Percentiles rank a stretch among this genome's conserved stretches.
phyloP scores from a whole-genome alignment of 495 filamentous ascomycete species.

The Aspergillus haitiensis region DNA sequence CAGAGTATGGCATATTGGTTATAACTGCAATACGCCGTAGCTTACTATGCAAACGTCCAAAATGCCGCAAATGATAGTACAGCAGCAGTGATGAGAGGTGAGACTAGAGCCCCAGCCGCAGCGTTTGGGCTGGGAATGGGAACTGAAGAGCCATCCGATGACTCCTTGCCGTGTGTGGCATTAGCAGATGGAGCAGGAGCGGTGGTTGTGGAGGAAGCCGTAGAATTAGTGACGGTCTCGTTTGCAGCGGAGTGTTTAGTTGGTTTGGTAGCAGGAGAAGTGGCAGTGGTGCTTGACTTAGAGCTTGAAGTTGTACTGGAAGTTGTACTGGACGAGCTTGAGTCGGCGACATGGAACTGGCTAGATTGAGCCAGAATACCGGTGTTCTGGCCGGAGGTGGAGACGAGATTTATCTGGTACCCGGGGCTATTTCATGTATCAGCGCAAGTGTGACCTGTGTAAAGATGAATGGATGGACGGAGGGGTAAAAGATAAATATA shows the following conservation, averaged over 20 bases:
- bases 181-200: no score
- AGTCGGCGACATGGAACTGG: conserved; percentile 39
- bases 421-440: conserved; percentile 25
- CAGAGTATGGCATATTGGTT: not conserved
- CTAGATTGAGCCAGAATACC: conserved; percentile 45
- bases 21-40: not conserved
- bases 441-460: conserved; percentile 1
- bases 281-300: conserved; percentile 16
- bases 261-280: not conserved
- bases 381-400: conserved; percentile 30
- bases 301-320: conserved; percentile 20
- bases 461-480: not conserved
- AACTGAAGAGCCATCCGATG: not conserved
- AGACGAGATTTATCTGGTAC: conserved; percentile 45
- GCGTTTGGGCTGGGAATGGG: not conserved
- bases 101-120: not conserved
- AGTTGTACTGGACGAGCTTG: conserved; percentile 21
- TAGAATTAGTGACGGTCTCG: not conserved
- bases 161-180: not conserved
- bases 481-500: not conserved
- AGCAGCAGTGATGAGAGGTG: not conserved
- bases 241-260: not conserved
- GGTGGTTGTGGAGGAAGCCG: no score
- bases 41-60: not conserved
- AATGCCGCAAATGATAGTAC: not conserved